These are phyloP conservation scores for Manihot esculenta DNA, from an alignment of 441 rosid genomes.

Conservation along the genomic window DNA sequence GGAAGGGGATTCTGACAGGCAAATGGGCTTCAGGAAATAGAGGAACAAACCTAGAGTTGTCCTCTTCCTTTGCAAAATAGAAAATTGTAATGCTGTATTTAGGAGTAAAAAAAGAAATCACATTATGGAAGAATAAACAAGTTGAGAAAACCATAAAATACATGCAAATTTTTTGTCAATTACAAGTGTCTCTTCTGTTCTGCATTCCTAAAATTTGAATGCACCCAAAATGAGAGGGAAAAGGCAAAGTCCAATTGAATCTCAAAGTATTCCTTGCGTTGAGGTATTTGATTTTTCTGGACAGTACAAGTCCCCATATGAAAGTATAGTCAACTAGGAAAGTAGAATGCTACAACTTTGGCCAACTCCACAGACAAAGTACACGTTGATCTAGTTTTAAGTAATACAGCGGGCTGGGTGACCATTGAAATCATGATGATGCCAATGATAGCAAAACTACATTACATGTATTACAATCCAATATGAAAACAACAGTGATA, in stretches of 20 bases:
- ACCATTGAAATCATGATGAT: neutral
- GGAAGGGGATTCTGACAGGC: slow-evolving; percentile 63
- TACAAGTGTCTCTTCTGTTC: neutral
- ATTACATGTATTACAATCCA: neutral
- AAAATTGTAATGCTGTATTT: slow-evolving; percentile 66
- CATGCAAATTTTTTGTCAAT: slow-evolving; percentile 1
- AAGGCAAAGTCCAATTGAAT: neutral
- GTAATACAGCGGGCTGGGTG: neutral
- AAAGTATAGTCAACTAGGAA: neutral
- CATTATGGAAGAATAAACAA: slow-evolving; percentile 1
- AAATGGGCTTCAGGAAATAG: slow-evolving; percentile 61
- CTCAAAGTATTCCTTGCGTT: neutral
- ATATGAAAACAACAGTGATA: too few species aligned
- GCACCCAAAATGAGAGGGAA: neutral
- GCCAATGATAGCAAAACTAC: neutral
- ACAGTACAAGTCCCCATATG: neutral
- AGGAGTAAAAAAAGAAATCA: slow-evolving; percentile 5
- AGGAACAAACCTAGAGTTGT: slow-evolving; percentile 68
- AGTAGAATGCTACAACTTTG: neutral
- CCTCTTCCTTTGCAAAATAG: slow-evolving; percentile 86
- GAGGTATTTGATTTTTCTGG: slow-evolving; percentile 3
- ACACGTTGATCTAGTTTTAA: neutral
- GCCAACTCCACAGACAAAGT: slow-evolving; percentile 1
- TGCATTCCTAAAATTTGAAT: neutral
- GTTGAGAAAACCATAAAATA: neutral